Percentiles rank a stretch among this genome's conserved stretches.
Evolutionary conservation across 768 basidiomycete species (phyloP).

Genomic region (Boletus reticulatus): DNA sequence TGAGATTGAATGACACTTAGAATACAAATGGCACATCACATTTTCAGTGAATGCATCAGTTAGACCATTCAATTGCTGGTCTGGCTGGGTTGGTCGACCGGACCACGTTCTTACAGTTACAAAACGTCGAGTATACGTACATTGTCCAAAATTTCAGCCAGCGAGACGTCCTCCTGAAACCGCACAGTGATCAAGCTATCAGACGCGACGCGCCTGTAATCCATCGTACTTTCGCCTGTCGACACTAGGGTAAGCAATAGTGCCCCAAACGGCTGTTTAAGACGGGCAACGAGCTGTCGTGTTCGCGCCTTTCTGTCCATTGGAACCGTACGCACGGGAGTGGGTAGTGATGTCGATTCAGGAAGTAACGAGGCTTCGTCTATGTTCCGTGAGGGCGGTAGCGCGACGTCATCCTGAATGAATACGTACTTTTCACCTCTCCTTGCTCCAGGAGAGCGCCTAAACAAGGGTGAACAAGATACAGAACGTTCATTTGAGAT

Average conservation of each 20-base stretch:
- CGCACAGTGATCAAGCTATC: constrained; percentile 4
- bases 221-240: not conserved
- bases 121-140: not conserved
- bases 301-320: not conserved
- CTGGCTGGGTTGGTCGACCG: too few relatives aligned
- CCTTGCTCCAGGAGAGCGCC: not conserved
- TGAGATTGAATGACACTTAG: too few relatives aligned
- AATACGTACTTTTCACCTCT: not conserved
- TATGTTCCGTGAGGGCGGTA: not conserved
- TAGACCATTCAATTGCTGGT: too few relatives aligned
- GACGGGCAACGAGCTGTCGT: not conserved
- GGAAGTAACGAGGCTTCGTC: not conserved
- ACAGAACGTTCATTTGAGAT: not conserved
- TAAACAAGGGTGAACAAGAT: not conserved
- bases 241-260: not conserved
- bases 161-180: not conserved
- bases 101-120: too few relatives aligned
- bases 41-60: too few relatives aligned
- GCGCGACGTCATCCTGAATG: too few relatives aligned
- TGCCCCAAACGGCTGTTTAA: not conserved
- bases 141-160: not conserved
- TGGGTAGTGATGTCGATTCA: not conserved
- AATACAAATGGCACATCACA: too few relatives aligned
- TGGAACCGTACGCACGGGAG: not conserved
- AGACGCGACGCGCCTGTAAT: not conserved